Percentiles rank a stretch among this genome's conserved stretches.
Evolutionary conservation across 2,329 filamentous ascomycete genomes (phyloP).

Genomic region (Sporothrix euskadiensis): DNA sequence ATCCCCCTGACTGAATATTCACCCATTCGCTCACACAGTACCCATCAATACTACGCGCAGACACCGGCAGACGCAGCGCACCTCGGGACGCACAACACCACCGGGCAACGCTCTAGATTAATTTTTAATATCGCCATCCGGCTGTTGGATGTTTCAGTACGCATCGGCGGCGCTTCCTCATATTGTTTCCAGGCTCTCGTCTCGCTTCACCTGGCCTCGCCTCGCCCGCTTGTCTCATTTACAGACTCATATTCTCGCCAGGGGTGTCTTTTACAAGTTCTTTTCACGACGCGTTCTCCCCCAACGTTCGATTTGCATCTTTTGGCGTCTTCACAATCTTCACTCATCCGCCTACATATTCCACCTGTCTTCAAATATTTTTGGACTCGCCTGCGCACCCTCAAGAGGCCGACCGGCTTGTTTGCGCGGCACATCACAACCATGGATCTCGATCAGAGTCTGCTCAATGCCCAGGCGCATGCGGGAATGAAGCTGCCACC

Average conservation of each 20-base stretch:
- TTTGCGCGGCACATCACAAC: not conserved
- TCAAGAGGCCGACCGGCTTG: too few relatives aligned
- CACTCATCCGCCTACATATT: not conserved
- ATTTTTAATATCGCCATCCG: constrained; percentile 5
- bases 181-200: not conserved
- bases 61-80: not conserved
- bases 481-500: constrained; percentile 22
- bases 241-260: not conserved
- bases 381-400: too few relatives aligned
- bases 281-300: too few relatives aligned
- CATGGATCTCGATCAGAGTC: not conserved
- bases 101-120: not conserved
- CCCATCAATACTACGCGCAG: not conserved
- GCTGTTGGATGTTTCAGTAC: not conserved
- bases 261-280: not conserved
- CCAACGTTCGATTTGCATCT: not conserved
- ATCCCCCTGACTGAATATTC: not conserved
- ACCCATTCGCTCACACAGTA: not conserved
- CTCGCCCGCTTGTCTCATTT: not conserved
- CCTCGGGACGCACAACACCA: not conserved
- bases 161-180: not conserved
- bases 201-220: not conserved
- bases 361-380: not conserved
- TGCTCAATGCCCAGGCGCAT: not conserved
- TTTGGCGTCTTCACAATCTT: not conserved